Conservation (phyloP, 2,329 filamentous ascomycete species). For the Epichloe coenophiala region DNA sequence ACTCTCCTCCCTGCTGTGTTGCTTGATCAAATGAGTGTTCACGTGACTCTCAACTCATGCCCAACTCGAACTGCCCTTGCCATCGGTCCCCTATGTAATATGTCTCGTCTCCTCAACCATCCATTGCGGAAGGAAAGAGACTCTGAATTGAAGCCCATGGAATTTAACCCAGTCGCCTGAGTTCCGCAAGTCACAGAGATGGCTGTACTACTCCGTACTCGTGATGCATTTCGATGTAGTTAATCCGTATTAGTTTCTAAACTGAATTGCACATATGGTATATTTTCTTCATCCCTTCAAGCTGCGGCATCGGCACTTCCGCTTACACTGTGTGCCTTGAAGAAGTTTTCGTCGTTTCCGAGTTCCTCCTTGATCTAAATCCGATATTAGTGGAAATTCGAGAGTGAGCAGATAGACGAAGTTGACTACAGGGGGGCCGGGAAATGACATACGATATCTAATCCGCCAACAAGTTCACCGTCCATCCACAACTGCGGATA, state of each 20-base stretch:
- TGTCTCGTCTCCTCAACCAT: too few species aligned
- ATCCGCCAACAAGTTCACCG: conserved; percentile 79
- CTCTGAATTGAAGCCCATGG: not conserved
- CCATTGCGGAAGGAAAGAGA: not conserved
- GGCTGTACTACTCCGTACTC: not conserved
- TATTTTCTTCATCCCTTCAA: conserved; percentile 10
- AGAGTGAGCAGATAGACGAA: not conserved
- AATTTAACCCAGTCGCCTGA: not conserved
- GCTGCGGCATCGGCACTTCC: conserved; percentile 25
- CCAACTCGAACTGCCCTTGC: not conserved
- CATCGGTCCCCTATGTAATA: not conserved
- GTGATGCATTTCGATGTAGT: not conserved
- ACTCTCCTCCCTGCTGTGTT: not conserved
- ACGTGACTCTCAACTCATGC: not conserved
- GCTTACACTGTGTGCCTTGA: conserved; percentile 56
- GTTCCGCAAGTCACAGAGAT: not conserved
- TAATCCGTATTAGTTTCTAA: not conserved
- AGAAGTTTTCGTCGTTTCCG: conserved; percentile 67
- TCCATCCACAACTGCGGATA: conserved; percentile 90
- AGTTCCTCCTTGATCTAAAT: conserved; percentile 84
- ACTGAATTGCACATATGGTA: not conserved
- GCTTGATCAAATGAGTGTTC: not conserved
- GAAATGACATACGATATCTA: conserved; percentile 74
- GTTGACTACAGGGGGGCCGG: not conserved
- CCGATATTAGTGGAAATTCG: not conserved